A percentile compares a stretch with the other conserved stretches of the same genome.
Conservation (phyloP, 495 filamentous ascomycete genomes). For the Penicillium soppii region DNA sequence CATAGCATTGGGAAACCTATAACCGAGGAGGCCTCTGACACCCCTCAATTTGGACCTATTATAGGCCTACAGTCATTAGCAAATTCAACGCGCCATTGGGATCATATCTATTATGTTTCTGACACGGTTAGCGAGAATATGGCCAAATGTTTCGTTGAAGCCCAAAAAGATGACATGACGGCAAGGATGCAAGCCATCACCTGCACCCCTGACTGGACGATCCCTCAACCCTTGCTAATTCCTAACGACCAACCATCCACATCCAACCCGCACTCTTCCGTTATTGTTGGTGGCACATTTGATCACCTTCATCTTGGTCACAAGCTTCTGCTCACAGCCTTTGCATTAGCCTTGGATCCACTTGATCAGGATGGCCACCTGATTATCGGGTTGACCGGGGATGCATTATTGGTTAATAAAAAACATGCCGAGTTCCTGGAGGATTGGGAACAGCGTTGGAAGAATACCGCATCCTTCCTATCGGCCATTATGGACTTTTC, state of each 20-base stretch:
- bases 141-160: slow-evolving; percentile 29
- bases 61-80: slow-evolving; percentile 67
- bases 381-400: slow-evolving; percentile 84
- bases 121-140: slow-evolving; percentile 53
- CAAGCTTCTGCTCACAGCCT: slow-evolving; percentile 87
- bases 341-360: slow-evolving; percentile 64
- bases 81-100: slow-evolving; percentile 63
- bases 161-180: slow-evolving; percentile 17
- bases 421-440: slow-evolving; percentile 79
- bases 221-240: slow-evolving; percentile 19
- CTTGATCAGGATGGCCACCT: slow-evolving; percentile 48
- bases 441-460: slow-evolving; percentile 71
- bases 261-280: slow-evolving; percentile 46
- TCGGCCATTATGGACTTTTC: slow-evolving; percentile 63
- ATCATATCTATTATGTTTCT: slow-evolving; percentile 64
- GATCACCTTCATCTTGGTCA: slow-evolving; percentile 97
- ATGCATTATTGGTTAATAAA: slow-evolving; percentile 81
- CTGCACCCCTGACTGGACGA: slow-evolving; percentile 27
- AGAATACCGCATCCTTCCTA: slow-evolving; percentile 69
- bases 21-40: neutral
- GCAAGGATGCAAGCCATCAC: slow-evolving; percentile 29
- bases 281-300: slow-evolving; percentile 92
- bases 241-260: slow-evolving; percentile 22
- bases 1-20: neutral
- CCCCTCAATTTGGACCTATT: slow-evolving; percentile 56